Conservation (phyloP, 768 basidiomycete genomes). For the Mycena rosella region DNA sequence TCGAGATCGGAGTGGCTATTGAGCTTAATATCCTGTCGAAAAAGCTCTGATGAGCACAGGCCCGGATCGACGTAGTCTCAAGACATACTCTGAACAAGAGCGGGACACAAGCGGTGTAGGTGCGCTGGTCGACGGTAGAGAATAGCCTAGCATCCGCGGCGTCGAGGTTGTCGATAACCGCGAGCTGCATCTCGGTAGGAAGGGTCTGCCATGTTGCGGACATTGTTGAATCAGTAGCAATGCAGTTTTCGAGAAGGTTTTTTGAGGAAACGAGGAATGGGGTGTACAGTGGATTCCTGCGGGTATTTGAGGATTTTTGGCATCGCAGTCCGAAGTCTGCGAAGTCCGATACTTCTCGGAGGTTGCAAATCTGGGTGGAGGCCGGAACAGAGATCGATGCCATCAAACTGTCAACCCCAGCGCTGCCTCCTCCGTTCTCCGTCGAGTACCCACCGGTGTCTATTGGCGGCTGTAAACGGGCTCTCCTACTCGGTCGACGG, state of each 20-base stretch:
- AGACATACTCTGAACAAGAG: slow-evolving; percentile 67
- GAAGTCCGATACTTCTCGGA: slow-evolving; percentile 31
- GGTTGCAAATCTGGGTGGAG: slow-evolving; percentile 28
- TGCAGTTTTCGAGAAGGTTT: slow-evolving; percentile 15
- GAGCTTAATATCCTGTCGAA: slow-evolving; percentile 63
- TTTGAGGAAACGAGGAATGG: slow-evolving; percentile 26
- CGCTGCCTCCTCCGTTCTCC: neutral
- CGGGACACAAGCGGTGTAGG: slow-evolving; percentile 69
- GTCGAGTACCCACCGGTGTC: neutral
- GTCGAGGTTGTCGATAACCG: slow-evolving; percentile 65
- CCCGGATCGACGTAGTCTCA: slow-evolving; percentile 19
- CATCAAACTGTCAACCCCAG: slow-evolving; percentile 16
- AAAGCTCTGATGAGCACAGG: slow-evolving; percentile 31
- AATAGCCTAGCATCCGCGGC: slow-evolving; percentile 59
- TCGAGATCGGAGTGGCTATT: slow-evolving; percentile 58
- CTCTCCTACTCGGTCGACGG: no score
- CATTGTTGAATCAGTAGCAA: slow-evolving; percentile 29
- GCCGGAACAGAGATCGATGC: slow-evolving; percentile 24
- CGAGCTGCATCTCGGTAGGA: slow-evolving; percentile 76
- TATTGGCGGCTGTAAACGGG: neutral
- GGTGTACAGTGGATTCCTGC: slow-evolving; percentile 20
- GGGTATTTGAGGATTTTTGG: slow-evolving; percentile 30
- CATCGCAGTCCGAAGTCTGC: slow-evolving; percentile 26
- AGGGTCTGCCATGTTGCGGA: slow-evolving; percentile 64
- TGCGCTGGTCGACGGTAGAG: slow-evolving; percentile 60